Percentiles rank a stretch among this genome's conserved stretches.
These are phyloP conservation scores for Fraxinus nigra DNA, from an alignment of 305 asterid species.

Conservation along the genomic window DNA sequence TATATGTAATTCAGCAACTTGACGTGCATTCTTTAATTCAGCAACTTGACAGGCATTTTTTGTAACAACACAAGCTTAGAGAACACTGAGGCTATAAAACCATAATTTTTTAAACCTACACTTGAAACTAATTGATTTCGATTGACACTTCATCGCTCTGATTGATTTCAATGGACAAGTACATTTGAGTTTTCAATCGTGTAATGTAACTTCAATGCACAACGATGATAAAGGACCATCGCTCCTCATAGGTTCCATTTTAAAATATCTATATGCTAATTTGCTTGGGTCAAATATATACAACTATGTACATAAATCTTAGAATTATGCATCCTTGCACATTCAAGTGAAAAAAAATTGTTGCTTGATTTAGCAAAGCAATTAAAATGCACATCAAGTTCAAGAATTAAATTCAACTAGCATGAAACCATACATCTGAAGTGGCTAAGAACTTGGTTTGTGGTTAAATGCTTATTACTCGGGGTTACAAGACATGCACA, in stretches of 20 bases:
- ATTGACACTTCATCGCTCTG: neutral
- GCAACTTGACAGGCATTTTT: neutral
- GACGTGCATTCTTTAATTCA: neutral
- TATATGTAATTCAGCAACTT: neutral
- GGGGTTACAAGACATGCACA: neutral
- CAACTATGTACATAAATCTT: neutral
- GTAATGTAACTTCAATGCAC: neutral
- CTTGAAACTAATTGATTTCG: neutral
- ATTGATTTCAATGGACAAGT: neutral
- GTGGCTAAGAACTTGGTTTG: neutral
- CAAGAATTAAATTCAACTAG: neutral
- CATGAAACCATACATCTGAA: neutral
- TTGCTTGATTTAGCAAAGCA: neutral
- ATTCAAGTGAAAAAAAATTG: neutral
- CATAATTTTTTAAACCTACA: neutral
- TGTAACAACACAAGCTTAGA: neutral
- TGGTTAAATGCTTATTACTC: neutral
- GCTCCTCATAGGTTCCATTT: neutral
- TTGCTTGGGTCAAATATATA: neutral
- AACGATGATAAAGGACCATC: neutral
- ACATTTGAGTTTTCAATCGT: neutral
- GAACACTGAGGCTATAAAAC: neutral
- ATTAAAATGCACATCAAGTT: neutral
- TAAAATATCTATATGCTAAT: neutral
- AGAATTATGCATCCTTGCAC: neutral